Percentiles rank a stretch among this genome's conserved stretches.
Conservation (phyloP, 768 basidiomycete species). For the Macrolepiota dolichaula region DNA sequence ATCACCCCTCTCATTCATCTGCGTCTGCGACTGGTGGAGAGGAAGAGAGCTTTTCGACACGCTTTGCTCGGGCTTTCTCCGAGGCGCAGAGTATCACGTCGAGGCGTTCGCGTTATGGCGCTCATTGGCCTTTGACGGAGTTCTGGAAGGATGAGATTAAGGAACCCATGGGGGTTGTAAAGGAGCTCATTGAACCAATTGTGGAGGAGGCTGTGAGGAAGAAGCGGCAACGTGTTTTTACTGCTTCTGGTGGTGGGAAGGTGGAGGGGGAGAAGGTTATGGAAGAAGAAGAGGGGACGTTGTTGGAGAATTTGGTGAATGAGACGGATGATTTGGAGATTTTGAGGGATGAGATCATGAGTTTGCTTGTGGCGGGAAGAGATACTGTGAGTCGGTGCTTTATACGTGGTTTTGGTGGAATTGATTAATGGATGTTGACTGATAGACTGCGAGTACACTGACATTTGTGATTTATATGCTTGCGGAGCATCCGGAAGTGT, state of each 20-base stretch:
- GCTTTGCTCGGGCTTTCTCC: slow-evolving; percentile 36
- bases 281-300: slow-evolving; percentile 29
- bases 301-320: slow-evolving; percentile 42
- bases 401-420: not conserved
- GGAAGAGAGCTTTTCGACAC: not conserved
- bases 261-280: slow-evolving; percentile 8
- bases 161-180: slow-evolving; percentile 35
- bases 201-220: slow-evolving; percentile 37
- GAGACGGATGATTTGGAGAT: slow-evolving; percentile 36
- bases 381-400: slow-evolving; percentile 30
- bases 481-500: slow-evolving; percentile 39
- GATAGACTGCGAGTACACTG: slow-evolving; percentile 39
- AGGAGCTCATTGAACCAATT: slow-evolving; percentile 47
- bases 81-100: slow-evolving; percentile 31
- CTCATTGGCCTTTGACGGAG: slow-evolving; percentile 42
- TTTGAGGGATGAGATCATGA: slow-evolving; percentile 39
- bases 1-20: slow-evolving; percentile 9
- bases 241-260: slow-evolving; percentile 10
- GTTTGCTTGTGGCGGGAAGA: slow-evolving; percentile 41
- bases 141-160: slow-evolving; percentile 39
- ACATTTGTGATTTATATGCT: slow-evolving; percentile 45
- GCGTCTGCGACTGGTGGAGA: slow-evolving; percentile 13
- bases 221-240: slow-evolving; percentile 17
- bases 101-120: slow-evolving; percentile 32
- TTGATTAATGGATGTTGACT: not conserved